Evolutionary conservation across 2,329 filamentous ascomycete genomes (phyloP).

Genomic region (Phoma sp.): DNA sequence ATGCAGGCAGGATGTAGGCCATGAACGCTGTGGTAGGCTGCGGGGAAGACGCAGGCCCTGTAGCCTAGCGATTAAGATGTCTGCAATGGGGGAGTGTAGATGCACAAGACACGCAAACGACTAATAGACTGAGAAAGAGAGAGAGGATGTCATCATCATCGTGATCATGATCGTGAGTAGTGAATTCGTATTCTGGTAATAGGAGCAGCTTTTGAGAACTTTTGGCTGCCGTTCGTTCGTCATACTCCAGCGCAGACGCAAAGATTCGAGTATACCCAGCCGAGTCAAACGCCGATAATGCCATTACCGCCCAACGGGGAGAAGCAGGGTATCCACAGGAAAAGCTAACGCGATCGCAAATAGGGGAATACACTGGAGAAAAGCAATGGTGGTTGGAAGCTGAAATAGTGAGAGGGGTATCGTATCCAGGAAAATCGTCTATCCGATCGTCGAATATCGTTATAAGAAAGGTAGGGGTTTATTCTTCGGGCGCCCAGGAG

Average conservation of each 20-base stretch:
- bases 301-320: constrained; percentile 7
- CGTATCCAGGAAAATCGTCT: constrained; percentile 32
- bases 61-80: background rate
- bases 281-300: background rate
- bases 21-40: background rate
- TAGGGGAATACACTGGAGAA: background rate
- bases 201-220: background rate
- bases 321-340: constrained; percentile 33
- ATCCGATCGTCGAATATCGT: background rate
- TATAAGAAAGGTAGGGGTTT: constrained; percentile 9
- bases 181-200: background rate
- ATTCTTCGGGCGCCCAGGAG: constrained; percentile 36
- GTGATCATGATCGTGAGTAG: background rate
- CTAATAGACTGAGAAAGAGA: background rate
- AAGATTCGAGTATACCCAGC: too few relatives aligned
- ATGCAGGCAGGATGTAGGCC: background rate
- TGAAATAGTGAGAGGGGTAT: constrained; percentile 21
- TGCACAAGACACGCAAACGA: background rate
- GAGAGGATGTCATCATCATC: background rate
- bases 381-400: background rate
- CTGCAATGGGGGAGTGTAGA: too few relatives aligned
- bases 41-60: constrained; percentile 8
- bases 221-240: background rate
- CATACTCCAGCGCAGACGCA: too few relatives aligned
- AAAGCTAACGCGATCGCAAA: background rate